phyloP scores from a whole-genome alignment of 768 basidiomycete species.

The Agaricus blazei region DNA sequence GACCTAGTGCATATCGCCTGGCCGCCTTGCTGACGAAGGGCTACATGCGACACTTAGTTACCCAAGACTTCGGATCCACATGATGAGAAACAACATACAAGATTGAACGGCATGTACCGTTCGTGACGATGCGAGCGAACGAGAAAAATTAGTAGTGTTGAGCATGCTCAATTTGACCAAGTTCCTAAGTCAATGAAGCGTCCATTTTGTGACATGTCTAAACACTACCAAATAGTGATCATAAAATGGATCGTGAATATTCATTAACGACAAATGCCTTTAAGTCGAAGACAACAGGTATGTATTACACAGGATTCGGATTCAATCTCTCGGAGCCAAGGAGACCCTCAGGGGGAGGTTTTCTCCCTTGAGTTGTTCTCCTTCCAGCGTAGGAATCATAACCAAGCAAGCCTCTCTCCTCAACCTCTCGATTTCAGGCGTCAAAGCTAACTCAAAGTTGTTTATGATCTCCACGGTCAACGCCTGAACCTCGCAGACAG shows the following conservation, averaged over 20 bases:
- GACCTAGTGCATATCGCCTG: no score
- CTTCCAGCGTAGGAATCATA: conserved; percentile 43
- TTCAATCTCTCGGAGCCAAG: conserved; percentile 31
- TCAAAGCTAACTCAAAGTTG: conserved; percentile 50
- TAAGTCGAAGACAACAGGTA: neutral
- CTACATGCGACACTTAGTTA: no score
- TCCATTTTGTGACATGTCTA: neutral
- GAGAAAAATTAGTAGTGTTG: neutral
- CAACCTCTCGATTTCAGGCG: conserved; percentile 32
- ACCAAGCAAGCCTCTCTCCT: conserved; percentile 42
- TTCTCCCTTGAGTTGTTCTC: conserved; percentile 37
- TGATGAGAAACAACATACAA: neutral
- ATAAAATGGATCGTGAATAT: no score
- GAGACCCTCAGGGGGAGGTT: conserved; percentile 37
- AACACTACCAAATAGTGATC: conserved; percentile 2
- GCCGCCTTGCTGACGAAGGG: no score
- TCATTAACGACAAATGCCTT: neutral
- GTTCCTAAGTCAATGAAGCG: neutral
- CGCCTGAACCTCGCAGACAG: conserved; percentile 50
- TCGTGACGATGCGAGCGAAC: neutral
- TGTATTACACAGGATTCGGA: neutral
- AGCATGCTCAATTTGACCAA: neutral
- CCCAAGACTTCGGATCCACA: neutral
- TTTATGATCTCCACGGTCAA: conserved; percentile 55
- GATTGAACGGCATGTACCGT: neutral